phyloP scores from a whole-genome alignment of 2,329 filamentous ascomycete species.

The Akanthomyces lecanii region DNA sequence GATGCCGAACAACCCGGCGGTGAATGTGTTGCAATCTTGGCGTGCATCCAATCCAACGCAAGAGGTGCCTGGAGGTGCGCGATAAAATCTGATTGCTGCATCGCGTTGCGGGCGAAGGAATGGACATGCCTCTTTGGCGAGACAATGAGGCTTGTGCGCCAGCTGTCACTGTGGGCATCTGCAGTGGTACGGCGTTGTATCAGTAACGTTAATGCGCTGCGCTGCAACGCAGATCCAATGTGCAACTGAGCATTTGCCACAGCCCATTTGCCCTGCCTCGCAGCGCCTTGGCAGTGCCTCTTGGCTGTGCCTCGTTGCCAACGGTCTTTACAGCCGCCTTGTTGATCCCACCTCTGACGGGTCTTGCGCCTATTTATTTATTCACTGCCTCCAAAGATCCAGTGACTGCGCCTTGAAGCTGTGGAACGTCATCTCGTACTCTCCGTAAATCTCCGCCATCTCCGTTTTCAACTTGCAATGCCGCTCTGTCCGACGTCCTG shows the following conservation, averaged over 20 bases:
- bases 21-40: neutral
- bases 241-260: neutral
- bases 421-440: neutral
- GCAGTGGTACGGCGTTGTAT: neutral
- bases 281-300: neutral
- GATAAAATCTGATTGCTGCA: constrained; percentile 7
- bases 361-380: neutral
- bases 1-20: constrained; percentile 3
- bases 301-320: neutral
- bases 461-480: neutral
- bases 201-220: neutral
- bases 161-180: neutral
- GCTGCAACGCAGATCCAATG: neutral
- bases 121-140: neutral
- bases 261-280: neutral
- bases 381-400: neutral
- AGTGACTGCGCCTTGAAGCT: neutral
- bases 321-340: neutral
- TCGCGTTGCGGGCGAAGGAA: neutral
- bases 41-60: neutral
- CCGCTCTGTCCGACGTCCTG: neutral
- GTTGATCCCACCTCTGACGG: neutral
- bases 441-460: neutral
- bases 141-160: neutral
- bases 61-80: constrained; percentile 1